Percentiles rank a stretch among this genome's conserved stretches.
Conservation (phyloP, 1,284 basidiomycete species). For the Marasmius tenuissimus region DNA sequence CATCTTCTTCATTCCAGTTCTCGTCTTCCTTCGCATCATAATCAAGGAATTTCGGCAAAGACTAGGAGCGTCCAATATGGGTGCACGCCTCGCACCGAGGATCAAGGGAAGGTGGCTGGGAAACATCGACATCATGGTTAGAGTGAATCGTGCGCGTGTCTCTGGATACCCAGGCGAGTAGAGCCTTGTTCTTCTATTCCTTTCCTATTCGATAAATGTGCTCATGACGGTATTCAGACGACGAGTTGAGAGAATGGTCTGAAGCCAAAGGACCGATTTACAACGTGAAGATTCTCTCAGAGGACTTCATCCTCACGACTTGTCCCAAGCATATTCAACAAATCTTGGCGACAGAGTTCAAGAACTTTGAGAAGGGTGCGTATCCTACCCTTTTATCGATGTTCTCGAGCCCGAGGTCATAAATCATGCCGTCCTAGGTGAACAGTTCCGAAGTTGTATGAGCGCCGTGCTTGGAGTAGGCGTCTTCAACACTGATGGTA, state of each 20-base stretch:
- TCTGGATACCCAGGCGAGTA: not conserved
- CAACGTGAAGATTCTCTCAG: constrained; percentile 21
- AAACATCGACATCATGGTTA: not conserved
- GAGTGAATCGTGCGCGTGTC: not conserved
- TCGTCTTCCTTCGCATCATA: not conserved
- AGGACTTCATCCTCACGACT: constrained; percentile 32
- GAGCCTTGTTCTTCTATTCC: too few relatives aligned
- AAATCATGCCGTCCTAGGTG: constrained; percentile 23
- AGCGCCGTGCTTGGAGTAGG: constrained; percentile 50
- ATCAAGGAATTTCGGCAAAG: not conserved
- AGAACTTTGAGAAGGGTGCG: constrained; percentile 47
- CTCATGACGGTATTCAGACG: constrained; percentile 13
- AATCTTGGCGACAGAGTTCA: constrained; percentile 45
- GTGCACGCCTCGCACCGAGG: not conserved
- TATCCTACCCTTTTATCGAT: not conserved
- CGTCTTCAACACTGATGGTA: constrained; percentile 63
- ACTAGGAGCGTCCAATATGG: not conserved
- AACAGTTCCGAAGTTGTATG: constrained; percentile 35
- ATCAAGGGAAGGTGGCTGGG: not conserved
- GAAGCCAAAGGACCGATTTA: constrained; percentile 19
- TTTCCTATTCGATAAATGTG: too few relatives aligned
- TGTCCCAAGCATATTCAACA: constrained; percentile 41
- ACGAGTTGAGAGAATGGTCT: constrained; percentile 12
- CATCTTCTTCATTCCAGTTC: not conserved
- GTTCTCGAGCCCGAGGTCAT: not conserved